phyloP scores from a whole-genome alignment of 306 rosid species.

The Hylodesmum podocarpum region DNA sequence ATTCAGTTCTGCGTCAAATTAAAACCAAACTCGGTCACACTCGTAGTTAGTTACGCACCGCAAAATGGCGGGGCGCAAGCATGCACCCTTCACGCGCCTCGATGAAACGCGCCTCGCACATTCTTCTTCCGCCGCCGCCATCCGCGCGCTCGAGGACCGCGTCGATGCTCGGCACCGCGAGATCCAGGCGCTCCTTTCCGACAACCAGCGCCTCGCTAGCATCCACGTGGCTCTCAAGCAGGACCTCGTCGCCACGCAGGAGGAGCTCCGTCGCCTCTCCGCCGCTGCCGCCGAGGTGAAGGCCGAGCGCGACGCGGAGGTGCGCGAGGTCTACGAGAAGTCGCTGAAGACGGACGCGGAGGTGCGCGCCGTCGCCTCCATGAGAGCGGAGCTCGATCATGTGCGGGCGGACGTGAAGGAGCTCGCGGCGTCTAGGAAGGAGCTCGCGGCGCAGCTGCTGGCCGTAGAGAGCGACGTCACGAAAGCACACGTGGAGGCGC shows the following conservation, averaged over 20 bases:
- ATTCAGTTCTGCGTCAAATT: neutral
- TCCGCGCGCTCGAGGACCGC: slow-evolving; percentile 60
- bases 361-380: slow-evolving; percentile 56
- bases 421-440: slow-evolving; percentile 44
- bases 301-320: slow-evolving; percentile 68
- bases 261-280: slow-evolving; percentile 60
- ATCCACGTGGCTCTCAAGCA: slow-evolving; percentile 87
- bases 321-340: slow-evolving; percentile 69
- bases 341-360: slow-evolving; percentile 72
- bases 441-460: slow-evolving; percentile 52
- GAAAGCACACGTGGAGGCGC: slow-evolving; percentile 45
- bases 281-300: slow-evolving; percentile 52
- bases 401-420: slow-evolving; percentile 53
- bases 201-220: slow-evolving; percentile 85
- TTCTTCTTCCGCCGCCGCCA: slow-evolving; percentile 27
- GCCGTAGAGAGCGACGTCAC: slow-evolving; percentile 44
- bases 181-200: slow-evolving; percentile 72
- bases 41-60: neutral
- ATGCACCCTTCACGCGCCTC: slow-evolving; percentile 11
- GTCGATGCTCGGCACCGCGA: slow-evolving; percentile 60
- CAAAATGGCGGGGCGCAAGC: slow-evolving; percentile 38
- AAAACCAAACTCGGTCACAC: neutral
- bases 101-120: slow-evolving; percentile 37
- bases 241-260: slow-evolving; percentile 60
- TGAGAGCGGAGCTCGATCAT: slow-evolving; percentile 59